Base-by-base conservation (phyloP, 768 basidiomycete genomes). In the Naganishia antarctica region DNA sequence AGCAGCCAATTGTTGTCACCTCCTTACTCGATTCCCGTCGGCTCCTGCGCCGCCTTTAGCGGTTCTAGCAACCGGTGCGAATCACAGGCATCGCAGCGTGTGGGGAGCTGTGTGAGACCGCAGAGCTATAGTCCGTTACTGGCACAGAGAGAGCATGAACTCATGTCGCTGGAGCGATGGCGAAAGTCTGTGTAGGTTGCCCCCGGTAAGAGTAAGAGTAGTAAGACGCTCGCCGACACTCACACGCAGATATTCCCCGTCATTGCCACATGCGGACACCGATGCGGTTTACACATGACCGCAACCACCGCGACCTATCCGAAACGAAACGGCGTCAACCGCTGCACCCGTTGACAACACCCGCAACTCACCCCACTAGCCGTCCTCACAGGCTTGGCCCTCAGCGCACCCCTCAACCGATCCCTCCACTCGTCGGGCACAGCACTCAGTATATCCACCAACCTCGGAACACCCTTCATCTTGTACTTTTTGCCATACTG, bases 221-320 rank as follows among this genome's bases (percentile, higher is more conserved):
- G n/a, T 37, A 37, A 37, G 34, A 7, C 15, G 34, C 15, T 15
- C 34, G 15, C 8, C 7, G 34, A 37, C 15, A 80, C 88, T 68
- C 78, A 94, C 87, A 99, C 96, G 79, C 96, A 99, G 63, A 99
- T 98, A 72, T 99, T 99, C 29, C 96, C 96, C 0, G 96, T 99
- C 91, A 99, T 96, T 8, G 96, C 96, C 62, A 99, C 98, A 80
- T 99, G 96, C 4, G 96, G 96, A 81, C 96, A 99, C 60, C 96
- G 85, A 81, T 99, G 96, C 1, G 96, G 96, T 74, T 98, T 99
- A 81, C 92, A 94, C 96, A 99, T 99, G n/a, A 99, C 94, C 9
- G 96, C 96, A 15, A 99, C 96, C 25, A 98, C 94, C 16, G 94
- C 96, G 64, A 98, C 93, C 91, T 94, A 63, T n/a, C n/a, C n/a